These are phyloP conservation scores for Pythium apleroticum DNA, from an alignment of 352 stramenopile genomes.

Conservation along the genomic window DNA sequence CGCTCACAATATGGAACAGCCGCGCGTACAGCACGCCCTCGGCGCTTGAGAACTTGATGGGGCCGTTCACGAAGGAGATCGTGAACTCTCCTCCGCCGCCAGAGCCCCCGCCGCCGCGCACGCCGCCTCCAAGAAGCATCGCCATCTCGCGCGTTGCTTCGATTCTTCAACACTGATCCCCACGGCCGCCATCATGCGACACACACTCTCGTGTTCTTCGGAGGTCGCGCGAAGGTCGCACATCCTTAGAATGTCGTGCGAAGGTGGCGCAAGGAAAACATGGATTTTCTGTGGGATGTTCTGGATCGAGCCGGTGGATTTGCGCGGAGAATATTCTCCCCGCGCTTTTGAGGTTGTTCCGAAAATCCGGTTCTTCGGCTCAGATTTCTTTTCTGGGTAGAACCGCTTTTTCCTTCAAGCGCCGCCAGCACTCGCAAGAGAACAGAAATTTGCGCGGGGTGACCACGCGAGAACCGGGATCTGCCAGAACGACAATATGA, in stretches of 20 bases:
- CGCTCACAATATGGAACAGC: conserved; percentile 78
- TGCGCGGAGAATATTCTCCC: conserved; percentile 17
- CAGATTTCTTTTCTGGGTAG: conserved; percentile 22
- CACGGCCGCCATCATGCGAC: conserved; percentile 10
- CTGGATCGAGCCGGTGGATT: conserved; percentile 8
- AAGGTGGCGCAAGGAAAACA: conserved; percentile 13
- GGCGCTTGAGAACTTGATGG: conserved; percentile 84
- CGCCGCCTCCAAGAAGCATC: conserved; percentile 30
- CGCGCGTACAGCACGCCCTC: conserved; percentile 80
- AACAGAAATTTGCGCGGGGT: conserved; percentile 16
- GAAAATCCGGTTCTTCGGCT: conserved; percentile 13
- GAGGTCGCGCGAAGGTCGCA: conserved; percentile 12
- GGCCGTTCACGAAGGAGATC: conserved; percentile 77
- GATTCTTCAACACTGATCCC: conserved; percentile 24
- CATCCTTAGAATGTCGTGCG: conserved; percentile 5
- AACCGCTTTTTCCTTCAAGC: conserved; percentile 21
- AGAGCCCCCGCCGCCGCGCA: background rate
- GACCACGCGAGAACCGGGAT: conserved; percentile 4
- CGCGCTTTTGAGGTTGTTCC: background rate
- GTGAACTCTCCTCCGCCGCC: conserved; percentile 55
- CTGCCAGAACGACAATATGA: conserved; percentile 12
- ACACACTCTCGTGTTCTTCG: conserved; percentile 12
- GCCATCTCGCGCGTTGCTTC: conserved; percentile 11
- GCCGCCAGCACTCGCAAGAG: conserved; percentile 7
- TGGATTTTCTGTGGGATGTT: conserved; percentile 16